Evolutionary conservation across 2,329 filamentous ascomycete genomes (phyloP).

Genomic region (Neofusicoccum umdonicola): DNA sequence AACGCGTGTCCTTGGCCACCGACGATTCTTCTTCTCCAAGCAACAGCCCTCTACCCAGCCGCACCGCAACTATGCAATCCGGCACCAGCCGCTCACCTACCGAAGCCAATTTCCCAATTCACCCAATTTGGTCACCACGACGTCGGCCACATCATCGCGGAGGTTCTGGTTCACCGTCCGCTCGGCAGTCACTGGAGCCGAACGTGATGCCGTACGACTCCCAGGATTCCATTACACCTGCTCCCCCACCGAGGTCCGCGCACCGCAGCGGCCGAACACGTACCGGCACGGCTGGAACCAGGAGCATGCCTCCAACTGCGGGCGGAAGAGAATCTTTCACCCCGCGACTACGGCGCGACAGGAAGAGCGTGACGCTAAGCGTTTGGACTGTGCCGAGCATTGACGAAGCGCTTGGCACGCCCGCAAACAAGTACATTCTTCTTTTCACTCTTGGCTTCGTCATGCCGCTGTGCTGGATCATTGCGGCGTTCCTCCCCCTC

Average conservation of each 20-base stretch:
- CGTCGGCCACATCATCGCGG: constrained; percentile 33
- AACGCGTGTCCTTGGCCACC: constrained; percentile 33
- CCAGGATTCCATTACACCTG: neutral
- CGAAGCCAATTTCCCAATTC: constrained; percentile 36
- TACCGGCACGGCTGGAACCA: neutral
- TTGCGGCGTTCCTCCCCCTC: constrained; percentile 10
- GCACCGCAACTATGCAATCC: constrained; percentile 34
- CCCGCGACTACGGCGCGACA: constrained; percentile 2
- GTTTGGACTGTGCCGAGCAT: constrained; percentile 16
- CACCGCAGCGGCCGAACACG: neutral
- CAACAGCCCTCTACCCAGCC: constrained; percentile 30
- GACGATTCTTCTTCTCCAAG: constrained; percentile 13
- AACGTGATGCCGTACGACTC: constrained; percentile 7
- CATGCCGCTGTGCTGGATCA: constrained; percentile 14
- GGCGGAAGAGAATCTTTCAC: neutral
- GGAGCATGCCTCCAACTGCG: constrained; percentile 2
- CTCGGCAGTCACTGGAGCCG: neutral
- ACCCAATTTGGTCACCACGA: constrained; percentile 36
- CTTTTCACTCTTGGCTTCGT: constrained; percentile 13
- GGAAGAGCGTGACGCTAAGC: constrained; percentile 12
- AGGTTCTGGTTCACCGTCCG: neutral
- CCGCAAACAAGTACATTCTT: constrained; percentile 10
- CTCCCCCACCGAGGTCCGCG: neutral
- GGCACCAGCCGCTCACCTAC: constrained; percentile 36
- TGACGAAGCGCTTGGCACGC: constrained; percentile 1